Base-by-base conservation (phyloP, 2,329 filamentous ascomycete genomes). In the Fusarium chaquense region DNA sequence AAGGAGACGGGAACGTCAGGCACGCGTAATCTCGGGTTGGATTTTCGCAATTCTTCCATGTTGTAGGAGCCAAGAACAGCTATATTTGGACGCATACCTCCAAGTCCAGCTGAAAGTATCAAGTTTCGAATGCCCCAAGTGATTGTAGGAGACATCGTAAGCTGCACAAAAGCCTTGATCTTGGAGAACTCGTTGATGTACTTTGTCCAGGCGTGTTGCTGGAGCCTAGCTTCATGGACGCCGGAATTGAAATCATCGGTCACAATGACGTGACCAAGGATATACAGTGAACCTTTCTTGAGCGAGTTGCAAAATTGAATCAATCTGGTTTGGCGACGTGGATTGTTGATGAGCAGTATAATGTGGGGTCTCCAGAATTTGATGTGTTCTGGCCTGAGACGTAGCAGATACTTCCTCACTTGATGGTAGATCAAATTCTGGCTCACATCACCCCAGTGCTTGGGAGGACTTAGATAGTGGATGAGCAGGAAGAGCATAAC, bases 311-410 rank as follows among this genome's bases (percentile, higher is more conserved):
- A 97, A 72, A 97, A 97, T 62, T 94, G 92, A 4, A 97, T 95
- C 41, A 97, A 85, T 43, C 92, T 90, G 55, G 92, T 93, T 76
- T 96, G 92, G 8, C 86, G 87, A n/a, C 93, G 86, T 6, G 93
- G 91, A 73, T 96, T 89, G 76, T 95, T 96, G 69, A 96, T 89
- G 55, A 97, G 87, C 0, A 97, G 84, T 49, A 97, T 87, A 44
- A 97, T 94, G 70, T 97, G 93, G 1, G 93, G 93, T 53, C 93
- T 86, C 93, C 94, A 97, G 77, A 97, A 97, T 75, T 97, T 97
- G 78, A 97, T 94, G 76, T 97, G 93, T 73, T 97, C 93, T 36
- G 93, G 93, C 51, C 89, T 90, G 32, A 97, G 82, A n/a, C 93
- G 89, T 32, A 97, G 83, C 32, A 97, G 81, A 75, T 97, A 97